These are phyloP conservation scores for Globisporangium middletonii DNA, from an alignment of 352 stramenopile species.

Conservation along the genomic window DNA sequence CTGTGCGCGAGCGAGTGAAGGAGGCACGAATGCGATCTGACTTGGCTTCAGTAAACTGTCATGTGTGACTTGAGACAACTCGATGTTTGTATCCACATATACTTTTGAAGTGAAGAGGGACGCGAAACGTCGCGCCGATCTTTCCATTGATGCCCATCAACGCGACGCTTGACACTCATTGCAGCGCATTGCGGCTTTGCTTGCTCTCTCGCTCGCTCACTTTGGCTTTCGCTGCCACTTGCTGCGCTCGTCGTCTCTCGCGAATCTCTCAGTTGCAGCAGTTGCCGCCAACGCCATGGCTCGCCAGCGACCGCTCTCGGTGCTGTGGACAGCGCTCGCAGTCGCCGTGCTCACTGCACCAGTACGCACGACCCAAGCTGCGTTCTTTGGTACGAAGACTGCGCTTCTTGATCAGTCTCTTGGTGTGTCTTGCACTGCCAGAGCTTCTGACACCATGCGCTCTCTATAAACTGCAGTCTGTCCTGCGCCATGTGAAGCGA, in stretches of 20 bases:
- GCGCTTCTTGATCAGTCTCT: neutral
- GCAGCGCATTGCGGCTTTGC: too few relatives aligned
- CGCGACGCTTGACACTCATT: neutral
- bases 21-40: too few relatives aligned
- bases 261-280: neutral
- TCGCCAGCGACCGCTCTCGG: constrained; percentile 10
- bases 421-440: neutral
- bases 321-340: constrained; percentile 7
- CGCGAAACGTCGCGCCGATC: constrained; percentile 26
- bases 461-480: constrained; percentile 28
- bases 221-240: constrained; percentile 16
- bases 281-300: constrained; percentile 19
- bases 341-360: constrained; percentile 3
- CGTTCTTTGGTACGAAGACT: constrained; percentile 29
- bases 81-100: too few relatives aligned
- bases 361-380: constrained; percentile 15
- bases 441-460: too few relatives aligned
- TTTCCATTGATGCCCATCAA: constrained; percentile 13
- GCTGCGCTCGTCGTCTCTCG: neutral
- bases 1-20: too few relatives aligned
- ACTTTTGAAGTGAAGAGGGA: neutral
- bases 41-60: too few relatives aligned
- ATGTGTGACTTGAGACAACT: too few relatives aligned
- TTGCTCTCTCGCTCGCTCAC: constrained; percentile 4
- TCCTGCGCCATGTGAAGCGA: constrained; percentile 56